Conservation (phyloP, 148 eudicot genomes). For the Fagopyrum tataricum region DNA sequence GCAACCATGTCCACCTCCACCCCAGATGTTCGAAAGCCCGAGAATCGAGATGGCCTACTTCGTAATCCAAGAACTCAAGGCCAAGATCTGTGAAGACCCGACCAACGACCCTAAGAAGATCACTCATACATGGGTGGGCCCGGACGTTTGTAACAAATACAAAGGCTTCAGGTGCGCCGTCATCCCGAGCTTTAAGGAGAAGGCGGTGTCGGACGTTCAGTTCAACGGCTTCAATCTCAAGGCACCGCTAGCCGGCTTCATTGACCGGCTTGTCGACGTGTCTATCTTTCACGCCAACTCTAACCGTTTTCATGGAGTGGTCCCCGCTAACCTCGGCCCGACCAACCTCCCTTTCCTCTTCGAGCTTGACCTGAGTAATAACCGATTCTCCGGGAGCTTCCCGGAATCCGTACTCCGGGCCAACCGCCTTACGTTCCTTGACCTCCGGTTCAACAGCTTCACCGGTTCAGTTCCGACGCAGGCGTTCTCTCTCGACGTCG, state of each 20-base stretch:
- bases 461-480: conserved; percentile 57
- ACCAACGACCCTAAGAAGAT: conserved; percentile 51
- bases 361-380: conserved; percentile 79
- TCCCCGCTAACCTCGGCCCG: conserved; percentile 30
- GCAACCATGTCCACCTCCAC: neutral
- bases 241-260: conserved; percentile 38
- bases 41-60: conserved; percentile 7
- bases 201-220: conserved; percentile 67
- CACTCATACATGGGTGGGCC: conserved; percentile 54
- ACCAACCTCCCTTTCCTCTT: conserved; percentile 26
- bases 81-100: conserved; percentile 20
- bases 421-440: conserved; percentile 37
- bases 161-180: conserved; percentile 58
- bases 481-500: conserved; percentile 27
- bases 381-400: conserved; percentile 43
- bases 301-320: conserved; percentile 42
- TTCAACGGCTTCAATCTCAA: conserved; percentile 53
- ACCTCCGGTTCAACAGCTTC: conserved; percentile 55
- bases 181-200: conserved; percentile 37
- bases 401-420: conserved; percentile 37
- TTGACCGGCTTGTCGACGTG: conserved; percentile 52
- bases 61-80: neutral
- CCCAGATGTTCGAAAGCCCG: neutral
- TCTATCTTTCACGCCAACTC: conserved; percentile 70
- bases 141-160: conserved; percentile 49